Percentiles rank a stretch among this genome's conserved stretches.
phyloP scores from a whole-genome alignment of 2,329 filamentous ascomycete genomes.

The Beauveria sp. region DNA sequence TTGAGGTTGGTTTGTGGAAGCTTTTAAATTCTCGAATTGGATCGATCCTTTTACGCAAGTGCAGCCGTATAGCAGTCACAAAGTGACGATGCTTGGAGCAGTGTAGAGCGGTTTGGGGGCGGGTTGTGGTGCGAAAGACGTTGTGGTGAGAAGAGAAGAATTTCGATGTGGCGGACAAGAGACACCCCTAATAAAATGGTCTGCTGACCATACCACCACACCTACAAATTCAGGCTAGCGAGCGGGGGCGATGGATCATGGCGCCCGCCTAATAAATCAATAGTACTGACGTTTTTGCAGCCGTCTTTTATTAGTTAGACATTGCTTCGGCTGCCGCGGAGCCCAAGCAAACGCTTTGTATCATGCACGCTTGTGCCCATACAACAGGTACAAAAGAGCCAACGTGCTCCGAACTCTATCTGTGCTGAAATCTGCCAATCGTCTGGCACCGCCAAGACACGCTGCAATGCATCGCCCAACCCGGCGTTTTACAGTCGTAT shows the following conservation, averaged over 20 bases:
- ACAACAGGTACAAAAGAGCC: neutral
- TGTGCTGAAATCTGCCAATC: neutral
- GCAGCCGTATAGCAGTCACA: constrained; percentile 9
- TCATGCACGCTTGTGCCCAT: neutral
- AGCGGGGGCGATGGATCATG: neutral
- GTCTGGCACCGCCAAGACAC: constrained; percentile 10
- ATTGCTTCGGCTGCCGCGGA: constrained; percentile 4
- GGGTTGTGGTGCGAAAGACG: neutral
- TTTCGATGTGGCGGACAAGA: neutral
- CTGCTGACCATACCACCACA: constrained; percentile 4
- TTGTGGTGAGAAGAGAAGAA: neutral
- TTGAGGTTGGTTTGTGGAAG: neutral
- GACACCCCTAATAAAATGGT: constrained; percentile 1
- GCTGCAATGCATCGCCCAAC: neutral
- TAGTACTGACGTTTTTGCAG: no score
- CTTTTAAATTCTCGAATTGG: neutral
- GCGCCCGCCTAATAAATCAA: no score
- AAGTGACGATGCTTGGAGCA: constrained; percentile 7
- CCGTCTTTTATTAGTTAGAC: no score
- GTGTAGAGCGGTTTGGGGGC: neutral
- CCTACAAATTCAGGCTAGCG: neutral
- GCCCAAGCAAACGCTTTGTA: neutral
- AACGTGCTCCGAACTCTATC: neutral
- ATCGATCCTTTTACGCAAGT: neutral
- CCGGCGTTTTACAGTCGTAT: neutral